phyloP scores from a whole-genome alignment of 1,139 yeast genomes.

The Entelexis sorbosivorans region DNA sequence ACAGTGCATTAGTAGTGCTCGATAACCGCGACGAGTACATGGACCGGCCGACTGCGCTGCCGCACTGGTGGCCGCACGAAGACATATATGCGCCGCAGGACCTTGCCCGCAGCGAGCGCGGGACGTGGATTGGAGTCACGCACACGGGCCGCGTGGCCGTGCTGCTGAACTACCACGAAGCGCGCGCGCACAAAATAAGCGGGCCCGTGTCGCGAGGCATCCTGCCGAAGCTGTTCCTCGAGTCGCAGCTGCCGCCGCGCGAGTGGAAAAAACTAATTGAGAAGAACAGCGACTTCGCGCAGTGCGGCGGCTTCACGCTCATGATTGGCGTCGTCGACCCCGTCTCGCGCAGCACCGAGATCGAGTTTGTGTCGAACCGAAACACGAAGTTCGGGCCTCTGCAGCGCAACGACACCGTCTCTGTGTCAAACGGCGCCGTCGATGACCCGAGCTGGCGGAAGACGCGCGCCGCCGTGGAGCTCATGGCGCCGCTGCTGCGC shows the following conservation, averaged over 20 bases:
- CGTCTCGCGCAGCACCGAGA: slow-evolving; percentile 26
- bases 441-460: slow-evolving; percentile 58
- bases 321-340: slow-evolving; percentile 46
- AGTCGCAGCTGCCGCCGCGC: slow-evolving; percentile 33
- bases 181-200: slow-evolving; percentile 12
- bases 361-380: slow-evolving; percentile 16
- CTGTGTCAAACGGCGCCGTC: slow-evolving; percentile 52
- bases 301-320: slow-evolving; percentile 76
- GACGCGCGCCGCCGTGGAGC: slow-evolving; percentile 42
- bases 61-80: slow-evolving; percentile 39
- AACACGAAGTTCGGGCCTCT: background rate
- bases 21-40: slow-evolving; percentile 84
- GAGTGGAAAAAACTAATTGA: slow-evolving; percentile 36
- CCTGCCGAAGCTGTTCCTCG: slow-evolving; percentile 50
- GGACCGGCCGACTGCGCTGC: slow-evolving; percentile 57
- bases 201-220: slow-evolving; percentile 55
- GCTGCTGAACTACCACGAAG: slow-evolving; percentile 59
- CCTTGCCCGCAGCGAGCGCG: slow-evolving; percentile 60
- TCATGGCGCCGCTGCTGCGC: slow-evolving; percentile 31
- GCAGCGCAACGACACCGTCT: slow-evolving; percentile 32
- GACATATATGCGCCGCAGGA: slow-evolving; percentile 61
- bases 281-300: slow-evolving; percentile 30
- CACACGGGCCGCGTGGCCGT: slow-evolving; percentile 56
- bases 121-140: slow-evolving; percentile 85
- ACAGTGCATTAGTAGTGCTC: slow-evolving; percentile 45